Conservation (phyloP, 2,329 filamentous ascomycete species). For the Claviceps pazoutovae region DNA sequence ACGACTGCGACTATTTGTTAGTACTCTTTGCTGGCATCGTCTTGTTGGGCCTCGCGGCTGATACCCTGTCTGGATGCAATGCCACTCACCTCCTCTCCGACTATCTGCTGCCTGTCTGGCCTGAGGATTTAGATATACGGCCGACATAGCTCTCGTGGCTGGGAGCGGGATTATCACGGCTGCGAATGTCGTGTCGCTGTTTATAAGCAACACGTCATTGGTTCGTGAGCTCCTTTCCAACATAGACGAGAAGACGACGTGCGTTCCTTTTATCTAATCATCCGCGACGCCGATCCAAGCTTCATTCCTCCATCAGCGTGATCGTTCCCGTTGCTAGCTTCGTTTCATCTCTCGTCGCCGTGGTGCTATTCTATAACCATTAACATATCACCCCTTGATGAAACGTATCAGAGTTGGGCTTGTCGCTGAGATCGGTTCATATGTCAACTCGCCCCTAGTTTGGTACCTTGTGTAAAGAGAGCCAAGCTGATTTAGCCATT, state of each 20-base stretch:
- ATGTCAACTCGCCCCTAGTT: conserved; percentile 36
- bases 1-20: conserved; percentile 35
- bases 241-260: not conserved
- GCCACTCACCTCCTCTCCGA: conserved; percentile 33
- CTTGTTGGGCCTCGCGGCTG: conserved; percentile 39
- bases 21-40: conserved; percentile 36
- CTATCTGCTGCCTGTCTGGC: conserved; percentile 43
- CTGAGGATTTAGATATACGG: conserved; percentile 39
- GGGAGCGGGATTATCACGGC: conserved; percentile 36
- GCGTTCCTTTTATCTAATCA: not conserved
- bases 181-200: conserved; percentile 32
- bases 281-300: conserved; percentile 4
- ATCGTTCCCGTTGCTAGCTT: conserved; percentile 17
- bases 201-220: conserved; percentile 31
- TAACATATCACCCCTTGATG: conserved; percentile 35
- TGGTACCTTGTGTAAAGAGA: conserved; percentile 41
- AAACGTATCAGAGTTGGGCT: conserved; percentile 48
- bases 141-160: conserved; percentile 42
- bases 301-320: conserved; percentile 12
- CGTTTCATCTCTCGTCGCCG: conserved; percentile 32
- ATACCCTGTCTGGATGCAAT: conserved; percentile 41
- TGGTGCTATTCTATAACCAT: conserved; percentile 44
- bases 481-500: conserved; percentile 38
- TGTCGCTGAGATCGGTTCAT: conserved; percentile 36
- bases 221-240: conserved; percentile 20